Evolutionary conservation across 2,329 filamentous ascomycete genomes (phyloP), one percentile per base, ranked within the genome.

Genomic region (Penicillium nordicum): DNA sequence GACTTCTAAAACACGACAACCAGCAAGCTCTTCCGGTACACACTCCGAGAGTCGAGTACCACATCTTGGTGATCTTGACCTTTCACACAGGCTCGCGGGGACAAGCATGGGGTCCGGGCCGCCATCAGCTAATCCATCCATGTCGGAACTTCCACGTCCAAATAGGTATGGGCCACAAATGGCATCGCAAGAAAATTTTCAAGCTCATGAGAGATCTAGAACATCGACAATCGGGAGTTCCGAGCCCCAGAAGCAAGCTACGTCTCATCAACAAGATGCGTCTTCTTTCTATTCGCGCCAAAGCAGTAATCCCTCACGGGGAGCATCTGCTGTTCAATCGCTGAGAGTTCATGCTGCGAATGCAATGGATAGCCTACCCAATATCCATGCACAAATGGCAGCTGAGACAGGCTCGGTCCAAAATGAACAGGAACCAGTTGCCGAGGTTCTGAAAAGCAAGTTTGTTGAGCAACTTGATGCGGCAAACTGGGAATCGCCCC

Each of bases 401-500:
- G 43, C 40, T 23, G 50, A 52, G n/a, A 40, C 36, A 41, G 23
- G 18, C 25, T 10, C 12, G 1, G 12, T 30, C 18, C 34, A 48
- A 5, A 45, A 42, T 47, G 46, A 37, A 36, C 38, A 29, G 18
- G 25, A 42, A 25, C 29, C 46, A 12, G 45, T 53, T 40, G 47
- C n/a, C 11, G 54, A 59, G 18, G 41, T 44, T 10, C 36, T 65
- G 30, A 63, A 59, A 53, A 73, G 70, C 61, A 73, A 61, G 40
- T 75, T 74, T 47, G 67, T 59, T 25, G 73, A 74, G 48, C 63
- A 72, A 34, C 69, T 71, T 45, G 65, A 69, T 41, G 34, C 41
- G 16, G 54, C 44, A 16, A 57, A 48, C 16, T 52, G 49, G 14
- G 27, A 32, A 14, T 48, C 38, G 10, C n/a, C 25, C 32, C 30